Conservation (phyloP, 2,329 filamentous ascomycete genomes). For the Exserohilum rostratum region DNA sequence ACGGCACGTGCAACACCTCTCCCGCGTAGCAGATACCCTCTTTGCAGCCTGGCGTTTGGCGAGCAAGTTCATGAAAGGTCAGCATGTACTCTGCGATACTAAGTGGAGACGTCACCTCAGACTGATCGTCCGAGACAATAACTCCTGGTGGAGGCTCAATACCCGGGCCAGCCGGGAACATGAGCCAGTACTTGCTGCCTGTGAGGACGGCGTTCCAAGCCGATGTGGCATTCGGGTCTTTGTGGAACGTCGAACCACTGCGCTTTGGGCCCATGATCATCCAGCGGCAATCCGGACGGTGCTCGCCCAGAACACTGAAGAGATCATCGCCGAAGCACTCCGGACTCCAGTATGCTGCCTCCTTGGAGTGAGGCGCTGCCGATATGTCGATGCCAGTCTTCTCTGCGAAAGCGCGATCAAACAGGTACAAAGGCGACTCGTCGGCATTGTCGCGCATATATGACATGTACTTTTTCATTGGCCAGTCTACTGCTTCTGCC, state of each 20-base stretch:
- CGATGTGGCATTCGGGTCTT: slow-evolving; percentile 73
- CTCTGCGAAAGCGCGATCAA: slow-evolving; percentile 83
- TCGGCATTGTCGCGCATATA: slow-evolving; percentile 83
- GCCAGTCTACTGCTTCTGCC: slow-evolving; percentile 94
- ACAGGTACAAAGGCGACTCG: slow-evolving; percentile 90
- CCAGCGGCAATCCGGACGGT: slow-evolving; percentile 89
- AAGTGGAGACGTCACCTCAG: slow-evolving; percentile 90
- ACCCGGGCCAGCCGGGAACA: slow-evolving; percentile 78
- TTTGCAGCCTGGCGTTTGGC: slow-evolving; percentile 74
- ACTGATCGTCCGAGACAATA: slow-evolving; percentile 85
- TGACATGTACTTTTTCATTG: slow-evolving; percentile 75
- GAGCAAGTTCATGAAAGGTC: slow-evolving; percentile 83
- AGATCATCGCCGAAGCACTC: slow-evolving; percentile 85
- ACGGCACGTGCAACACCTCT: slow-evolving; percentile 90
- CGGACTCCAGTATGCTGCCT: slow-evolving; percentile 76
- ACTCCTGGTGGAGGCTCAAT: slow-evolving; percentile 80
- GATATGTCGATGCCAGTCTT: slow-evolving; percentile 71
- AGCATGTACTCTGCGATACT: slow-evolving; percentile 98
- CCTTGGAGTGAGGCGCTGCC: slow-evolving; percentile 52
- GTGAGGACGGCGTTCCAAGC: slow-evolving; percentile 95
- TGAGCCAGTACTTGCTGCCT: slow-evolving; percentile 97
- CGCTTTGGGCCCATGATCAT: slow-evolving; percentile 86
- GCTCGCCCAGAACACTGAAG: slow-evolving; percentile 76
- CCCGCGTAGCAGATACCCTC: slow-evolving; percentile 85
- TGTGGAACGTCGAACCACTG: slow-evolving; percentile 94